Evolutionary conservation across 2,329 filamentous ascomycete genomes (phyloP), one percentile per base, ranked within the genome.

Genomic region (Trichoderma cornu-damae): DNA sequence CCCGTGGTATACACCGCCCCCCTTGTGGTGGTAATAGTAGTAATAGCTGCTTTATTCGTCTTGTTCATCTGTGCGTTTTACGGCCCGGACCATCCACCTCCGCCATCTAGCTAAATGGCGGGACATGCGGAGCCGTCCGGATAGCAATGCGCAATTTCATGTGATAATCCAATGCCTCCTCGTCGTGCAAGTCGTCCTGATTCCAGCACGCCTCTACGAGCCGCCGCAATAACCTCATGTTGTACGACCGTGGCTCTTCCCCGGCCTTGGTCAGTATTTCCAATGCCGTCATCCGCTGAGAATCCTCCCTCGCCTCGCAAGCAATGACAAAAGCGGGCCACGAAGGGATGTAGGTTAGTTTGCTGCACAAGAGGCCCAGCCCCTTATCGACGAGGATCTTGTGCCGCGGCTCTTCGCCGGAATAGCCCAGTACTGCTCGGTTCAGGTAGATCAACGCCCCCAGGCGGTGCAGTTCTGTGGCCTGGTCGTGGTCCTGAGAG

Each of bases 181-280:
- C 49, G 6, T 30, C 49, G 14, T 52, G 49, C 35, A 52, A 32
- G 14, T 52, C 49, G 11, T 52, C 49, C 6, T 52, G 49, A n/a
- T 52, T 52, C 49, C 49, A 52, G 11, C 49, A 52, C 3, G 35
- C 49, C 35, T 52, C 49, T 26, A 52, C 49, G 22, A 52, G 49
- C 49, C 32, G 35, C 18, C 34, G 35, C 22, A 52, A 14, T 16
- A 52, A 11, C 24, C 34, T 40, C 35, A 52, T 52, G 9, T 42
- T 42, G 8, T 20, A 42, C 26, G 37, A 32, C 11, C 37, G 35
- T 18, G 22, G 24, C 16, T 52, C 49, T 7, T 52, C 22, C 24
- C 35, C 37, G 32, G 49, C 49, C 8, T n/a, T 42, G 18, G 16
- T 11, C 49, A 52, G 22, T 20, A 52, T 32, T 11, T 52, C 24